Evolutionary conservation across 2,329 filamentous ascomycete species (phyloP).

Genomic region (Passalora sequoiae): DNA sequence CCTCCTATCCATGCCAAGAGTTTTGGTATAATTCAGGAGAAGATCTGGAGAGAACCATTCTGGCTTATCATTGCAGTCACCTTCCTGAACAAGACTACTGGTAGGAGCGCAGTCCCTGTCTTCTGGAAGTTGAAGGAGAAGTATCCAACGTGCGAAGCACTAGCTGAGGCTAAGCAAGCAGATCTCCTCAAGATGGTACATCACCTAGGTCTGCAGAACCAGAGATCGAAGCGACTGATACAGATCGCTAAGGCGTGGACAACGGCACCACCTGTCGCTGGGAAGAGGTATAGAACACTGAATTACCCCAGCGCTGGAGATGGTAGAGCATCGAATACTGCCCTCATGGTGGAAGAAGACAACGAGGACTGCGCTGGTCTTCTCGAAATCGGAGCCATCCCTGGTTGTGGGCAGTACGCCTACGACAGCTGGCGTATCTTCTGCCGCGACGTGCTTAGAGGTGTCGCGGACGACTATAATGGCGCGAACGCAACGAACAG

Average conservation of each 20-base stretch:
- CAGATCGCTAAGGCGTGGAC: slow-evolving; percentile 67
- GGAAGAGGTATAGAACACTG: slow-evolving; percentile 52
- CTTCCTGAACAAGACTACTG: slow-evolving; percentile 77
- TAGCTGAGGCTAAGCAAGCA: slow-evolving; percentile 54
- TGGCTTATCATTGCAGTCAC: slow-evolving; percentile 75
- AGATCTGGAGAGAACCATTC: slow-evolving; percentile 69
- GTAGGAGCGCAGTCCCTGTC: slow-evolving; percentile 67
- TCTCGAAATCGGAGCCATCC: slow-evolving; percentile 84
- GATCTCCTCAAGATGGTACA: slow-evolving; percentile 60
- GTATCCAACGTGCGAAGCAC: slow-evolving; percentile 61
- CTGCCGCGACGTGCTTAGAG: slow-evolving; percentile 72
- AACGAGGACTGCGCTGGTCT: slow-evolving; percentile 46
- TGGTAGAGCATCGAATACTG: slow-evolving; percentile 44
- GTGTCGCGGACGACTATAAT: slow-evolving; percentile 61
- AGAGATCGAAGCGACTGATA: slow-evolving; percentile 64
- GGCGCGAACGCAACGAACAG: slow-evolving; percentile 46
- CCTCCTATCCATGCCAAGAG: slow-evolving; percentile 57
- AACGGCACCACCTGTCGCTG: slow-evolving; percentile 55
- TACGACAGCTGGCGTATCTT: slow-evolving; percentile 92
- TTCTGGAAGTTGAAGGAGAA: slow-evolving; percentile 62
- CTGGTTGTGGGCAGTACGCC: slow-evolving; percentile 70
- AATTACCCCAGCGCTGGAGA: slow-evolving; percentile 51
- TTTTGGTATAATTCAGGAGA: slow-evolving; percentile 83
- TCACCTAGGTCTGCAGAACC: slow-evolving; percentile 65
- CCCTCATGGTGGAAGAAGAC: slow-evolving; percentile 44